Base-by-base conservation (phyloP, 108 stramenopile species). In the Skeletonema potamos region DNA sequence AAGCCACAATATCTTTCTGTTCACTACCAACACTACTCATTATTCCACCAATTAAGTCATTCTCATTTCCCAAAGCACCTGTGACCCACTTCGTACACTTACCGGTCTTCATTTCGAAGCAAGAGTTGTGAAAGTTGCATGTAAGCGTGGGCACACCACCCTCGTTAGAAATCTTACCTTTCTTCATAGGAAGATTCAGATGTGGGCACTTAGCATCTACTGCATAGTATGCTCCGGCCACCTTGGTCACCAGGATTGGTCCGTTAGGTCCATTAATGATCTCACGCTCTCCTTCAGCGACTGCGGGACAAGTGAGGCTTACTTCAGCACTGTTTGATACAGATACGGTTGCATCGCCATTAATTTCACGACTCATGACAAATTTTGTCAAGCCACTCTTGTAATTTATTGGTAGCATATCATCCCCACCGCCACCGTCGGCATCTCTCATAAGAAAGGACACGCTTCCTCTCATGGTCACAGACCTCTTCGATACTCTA, bases 341-440 rank as follows among this genome's bases (percentile, higher is more conserved):
- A 4, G 48, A 22, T 9, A 22, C 22, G 18, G 41, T 46, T 27
- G 18, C 59, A 62, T 27, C 66, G 26, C 32, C 64, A 70, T 64
- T 62, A 13, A 64, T 66, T 48, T 65, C 62, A 11, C 72, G 64
- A 67, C 61, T 87, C 93, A 95, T 95, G 27, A 89, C 84, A 65
- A 95, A 95, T 67, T 90, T 89, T 18, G 93, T 95, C 51, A 86
- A 83, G 17, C 89, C 93, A 57, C 74, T 73, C 30, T 77, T 74
- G 74, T 87, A 92, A 72, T 94, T 90, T 55, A 94, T 81, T 11
- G 93, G 91, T 4, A 92, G 67, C 77, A 91, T 87, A 56, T 94
- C 93, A 57, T 89, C 90, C 80, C 79, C 83, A 71, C 37, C 70
- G 9, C 66, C 66, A 55, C 66, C 70, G 22, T 74, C 81, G 7